phyloP scores from a whole-genome alignment of 2,329 filamentous ascomycete species.

The Pseudofabraea citricarpa region DNA sequence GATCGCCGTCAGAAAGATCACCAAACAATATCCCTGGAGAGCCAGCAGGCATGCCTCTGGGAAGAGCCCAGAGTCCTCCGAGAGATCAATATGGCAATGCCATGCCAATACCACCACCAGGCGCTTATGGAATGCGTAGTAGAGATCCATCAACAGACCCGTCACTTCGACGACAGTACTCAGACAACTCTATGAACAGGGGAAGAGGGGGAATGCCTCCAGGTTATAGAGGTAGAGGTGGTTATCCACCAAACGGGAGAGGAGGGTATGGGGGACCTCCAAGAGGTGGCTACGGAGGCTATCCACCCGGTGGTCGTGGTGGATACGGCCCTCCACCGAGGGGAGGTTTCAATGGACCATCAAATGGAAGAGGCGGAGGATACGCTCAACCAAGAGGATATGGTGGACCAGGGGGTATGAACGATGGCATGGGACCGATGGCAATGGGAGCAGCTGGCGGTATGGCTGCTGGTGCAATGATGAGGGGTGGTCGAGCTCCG shows the following conservation, averaged over 20 bases:
- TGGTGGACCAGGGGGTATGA: constrained; percentile 29
- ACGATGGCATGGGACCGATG: constrained; percentile 20
- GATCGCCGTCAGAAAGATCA: constrained; percentile 55
- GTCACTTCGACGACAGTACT: constrained; percentile 40
- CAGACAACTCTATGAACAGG: constrained; percentile 20
- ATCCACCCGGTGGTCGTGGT: constrained; percentile 47
- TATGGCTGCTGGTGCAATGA: constrained; percentile 32
- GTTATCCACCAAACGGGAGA: constrained; percentile 23
- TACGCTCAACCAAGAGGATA: constrained; percentile 32
- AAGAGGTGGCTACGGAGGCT: neutral
- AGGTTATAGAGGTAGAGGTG: constrained; percentile 16
- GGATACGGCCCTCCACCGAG: constrained; percentile 37
- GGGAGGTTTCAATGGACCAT: constrained; percentile 32
- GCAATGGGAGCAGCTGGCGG: constrained; percentile 29
- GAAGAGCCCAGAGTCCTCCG: constrained; percentile 28
- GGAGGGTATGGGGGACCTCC: constrained; percentile 33
- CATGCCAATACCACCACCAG: constrained; percentile 24
- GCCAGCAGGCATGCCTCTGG: constrained; percentile 15
- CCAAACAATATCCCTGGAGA: constrained; percentile 30
- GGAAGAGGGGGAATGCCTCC: constrained; percentile 19
- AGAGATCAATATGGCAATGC: constrained; percentile 64
- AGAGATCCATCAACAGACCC: constrained; percentile 40
- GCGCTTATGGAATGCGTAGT: constrained; percentile 36
- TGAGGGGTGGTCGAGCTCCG: constrained; percentile 37
- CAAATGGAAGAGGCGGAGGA: constrained; percentile 47